Conservation (phyloP, 106 monocot genomes). For the Hemerocallis citrina region DNA sequence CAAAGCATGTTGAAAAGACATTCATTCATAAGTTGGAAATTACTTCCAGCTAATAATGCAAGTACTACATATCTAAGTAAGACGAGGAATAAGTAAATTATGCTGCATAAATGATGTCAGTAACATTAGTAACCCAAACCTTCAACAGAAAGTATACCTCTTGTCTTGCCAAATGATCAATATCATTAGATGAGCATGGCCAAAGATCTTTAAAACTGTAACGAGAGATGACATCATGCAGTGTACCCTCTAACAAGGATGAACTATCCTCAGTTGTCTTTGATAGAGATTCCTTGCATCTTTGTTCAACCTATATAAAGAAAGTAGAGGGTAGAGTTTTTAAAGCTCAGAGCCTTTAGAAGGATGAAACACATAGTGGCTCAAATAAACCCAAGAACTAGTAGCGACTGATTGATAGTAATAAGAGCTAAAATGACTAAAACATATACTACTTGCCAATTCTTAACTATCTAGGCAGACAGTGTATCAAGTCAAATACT, state of each 20-base stretch:
- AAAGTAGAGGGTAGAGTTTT: neutral
- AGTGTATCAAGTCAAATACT: no score
- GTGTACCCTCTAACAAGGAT: slow-evolving; percentile 45
- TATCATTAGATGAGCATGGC: slow-evolving; percentile 89
- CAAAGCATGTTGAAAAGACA: neutral
- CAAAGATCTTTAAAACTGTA: slow-evolving; percentile 95
- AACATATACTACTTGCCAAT: no score
- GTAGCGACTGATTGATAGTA: no score
- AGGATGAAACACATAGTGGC: no score
- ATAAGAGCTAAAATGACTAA: no score
- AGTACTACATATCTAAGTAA: neutral
- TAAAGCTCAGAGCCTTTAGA: no score
- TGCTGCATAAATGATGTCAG: neutral
- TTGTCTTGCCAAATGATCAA: slow-evolving; percentile 83
- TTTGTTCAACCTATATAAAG: slow-evolving; percentile 66
- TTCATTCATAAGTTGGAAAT: neutral
- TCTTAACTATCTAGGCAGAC: no score
- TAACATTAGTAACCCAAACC: neutral
- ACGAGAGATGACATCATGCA: slow-evolving; percentile 73
- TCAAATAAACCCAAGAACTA: no score
- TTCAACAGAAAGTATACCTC: slow-evolving; percentile 39
- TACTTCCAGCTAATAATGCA: neutral
- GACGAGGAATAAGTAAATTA: no score
- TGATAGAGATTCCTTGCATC: slow-evolving; percentile 79
- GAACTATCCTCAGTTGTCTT: slow-evolving; percentile 48